A percentile compares a stretch with the other conserved stretches of the same genome.
phyloP scores from a whole-genome alignment of 805 yeast genomes.

The Teunomyces gatunensis region DNA sequence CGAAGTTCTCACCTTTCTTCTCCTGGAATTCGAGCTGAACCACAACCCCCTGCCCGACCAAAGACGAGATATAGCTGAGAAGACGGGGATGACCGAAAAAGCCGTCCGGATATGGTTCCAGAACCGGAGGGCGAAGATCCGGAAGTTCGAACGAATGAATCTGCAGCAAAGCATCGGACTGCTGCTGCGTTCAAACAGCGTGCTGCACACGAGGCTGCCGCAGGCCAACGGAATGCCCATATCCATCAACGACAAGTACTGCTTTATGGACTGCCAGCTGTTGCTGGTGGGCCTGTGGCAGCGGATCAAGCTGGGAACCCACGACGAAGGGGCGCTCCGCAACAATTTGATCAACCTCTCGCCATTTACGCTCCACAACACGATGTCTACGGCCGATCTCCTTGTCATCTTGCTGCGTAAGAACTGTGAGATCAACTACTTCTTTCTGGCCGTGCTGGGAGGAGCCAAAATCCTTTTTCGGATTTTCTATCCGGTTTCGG shows the following conservation, averaged over 20 bases:
- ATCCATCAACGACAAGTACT: slow-evolving; percentile 58
- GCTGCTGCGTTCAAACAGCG: slow-evolving; percentile 10
- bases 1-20: slow-evolving; percentile 65
- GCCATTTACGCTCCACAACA: slow-evolving; percentile 60
- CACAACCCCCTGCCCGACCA: slow-evolving; percentile 75
- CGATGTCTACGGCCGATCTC: slow-evolving; percentile 69
- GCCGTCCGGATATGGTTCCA: slow-evolving; percentile 94
- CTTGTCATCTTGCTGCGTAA: slow-evolving; percentile 68
- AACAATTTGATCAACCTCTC: slow-evolving; percentile 57
- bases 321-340: slow-evolving; percentile 38
- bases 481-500: slow-evolving; percentile 64
- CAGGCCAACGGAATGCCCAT: not conserved
- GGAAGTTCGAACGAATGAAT: slow-evolving; percentile 58
- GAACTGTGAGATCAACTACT: slow-evolving; percentile 72
- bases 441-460: slow-evolving; percentile 71
- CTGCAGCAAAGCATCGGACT: not conserved
- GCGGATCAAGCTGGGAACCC: slow-evolving; percentile 64
- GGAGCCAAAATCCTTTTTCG: slow-evolving; percentile 67
- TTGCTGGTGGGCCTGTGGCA: slow-evolving; percentile 82
- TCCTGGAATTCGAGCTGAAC: slow-evolving; percentile 66
- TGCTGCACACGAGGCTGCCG: not conserved
- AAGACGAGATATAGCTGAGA: slow-evolving; percentile 64
- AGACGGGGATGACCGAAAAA: slow-evolving; percentile 80
- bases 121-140: slow-evolving; percentile 75
- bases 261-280: slow-evolving; percentile 64